Percentiles rank a stretch among this genome's conserved stretches.
Conservation (phyloP, 2,329 filamentous ascomycete genomes). For the Blastomyces gilchristii region DNA sequence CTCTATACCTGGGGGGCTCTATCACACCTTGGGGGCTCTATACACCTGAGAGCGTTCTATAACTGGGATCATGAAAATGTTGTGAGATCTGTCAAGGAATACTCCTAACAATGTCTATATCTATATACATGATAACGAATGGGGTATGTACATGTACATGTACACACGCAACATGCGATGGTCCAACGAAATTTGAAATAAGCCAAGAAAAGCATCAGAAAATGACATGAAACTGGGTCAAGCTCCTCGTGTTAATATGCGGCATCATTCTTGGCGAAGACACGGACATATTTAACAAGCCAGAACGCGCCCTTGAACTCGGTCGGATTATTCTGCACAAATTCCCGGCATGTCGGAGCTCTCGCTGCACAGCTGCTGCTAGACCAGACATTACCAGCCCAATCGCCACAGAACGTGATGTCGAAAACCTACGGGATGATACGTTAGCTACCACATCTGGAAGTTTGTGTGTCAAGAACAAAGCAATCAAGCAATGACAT, state of each 20-base stretch:
- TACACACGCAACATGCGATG: neutral
- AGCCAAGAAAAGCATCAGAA: neutral
- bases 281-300: slow-evolving; percentile 21
- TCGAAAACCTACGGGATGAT: slow-evolving; percentile 48
- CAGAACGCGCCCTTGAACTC: slow-evolving; percentile 62
- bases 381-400: slow-evolving; percentile 61
- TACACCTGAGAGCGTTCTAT: too few species aligned
- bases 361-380: slow-evolving; percentile 37
- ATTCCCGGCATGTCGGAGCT: slow-evolving; percentile 55
- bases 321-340: slow-evolving; percentile 53
- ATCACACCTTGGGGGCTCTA: too few species aligned
- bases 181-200: neutral
- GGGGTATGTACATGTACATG: neutral
- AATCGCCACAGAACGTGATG: slow-evolving; percentile 70
- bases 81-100: neutral
- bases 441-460: neutral
- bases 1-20: too few species aligned
- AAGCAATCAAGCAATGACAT: neutral
- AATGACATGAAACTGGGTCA: neutral
- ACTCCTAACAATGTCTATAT: neutral
- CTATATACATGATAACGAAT: neutral
- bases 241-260: neutral
- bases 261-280: neutral
- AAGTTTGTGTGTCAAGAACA: neutral
- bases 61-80: too few species aligned